Base-by-base conservation (phyloP, 768 basidiomycete genomes). In the Fistulinella prunicolor region DNA sequence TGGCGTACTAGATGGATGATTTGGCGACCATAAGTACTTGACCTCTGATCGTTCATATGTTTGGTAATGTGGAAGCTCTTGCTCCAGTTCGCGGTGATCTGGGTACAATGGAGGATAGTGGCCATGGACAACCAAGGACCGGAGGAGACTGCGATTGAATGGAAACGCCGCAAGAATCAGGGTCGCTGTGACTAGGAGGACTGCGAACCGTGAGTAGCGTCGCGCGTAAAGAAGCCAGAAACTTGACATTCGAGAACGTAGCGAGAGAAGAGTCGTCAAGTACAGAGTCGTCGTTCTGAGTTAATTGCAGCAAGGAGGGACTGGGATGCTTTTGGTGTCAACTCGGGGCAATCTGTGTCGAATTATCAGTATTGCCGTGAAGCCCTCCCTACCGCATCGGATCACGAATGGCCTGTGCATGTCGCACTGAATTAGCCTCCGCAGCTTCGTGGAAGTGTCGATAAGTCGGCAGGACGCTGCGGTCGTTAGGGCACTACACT, bases 1-100 rank as follows among this genome's bases (percentile, higher is more conserved):
- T 6, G 28, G n/a, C 38, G 42, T 51, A 51, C 50, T 21, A 34
- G 32, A 41, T 40, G 66, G 71, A 53, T 80, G 76, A 47, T 76
- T 78, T 17, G 74, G 70, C 17, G 76, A 63, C 64, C 68, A 79
- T 3, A 81, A 43, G 47, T 73, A 79, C 45, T 68, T 71, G 29
- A 65, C 60, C 12, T 63, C 51, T 20, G 55, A 52, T 5, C 61
- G 70, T 24, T 72, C 67, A 5, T 72, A 61, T 0, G 43, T 20
- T 35, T 64, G 50, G 42, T 77, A 73, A 39, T 78, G 75, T 1
- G 74, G 70, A 0, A 78, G 55, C 3, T 45, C 41, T 6, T 68
- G 58, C 52, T 79, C 73, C 26, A 61, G 66, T 30, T 66, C 51
- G 36, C 58, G 66, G 44, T 69, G 73, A 21, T 63, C 52, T 7